A percentile compares a stretch with the other conserved stretches of the same genome.
These are phyloP conservation scores for Leishmania martiniquensis DNA, from an alignment of 208 protist species.

Conservation along the genomic window DNA sequence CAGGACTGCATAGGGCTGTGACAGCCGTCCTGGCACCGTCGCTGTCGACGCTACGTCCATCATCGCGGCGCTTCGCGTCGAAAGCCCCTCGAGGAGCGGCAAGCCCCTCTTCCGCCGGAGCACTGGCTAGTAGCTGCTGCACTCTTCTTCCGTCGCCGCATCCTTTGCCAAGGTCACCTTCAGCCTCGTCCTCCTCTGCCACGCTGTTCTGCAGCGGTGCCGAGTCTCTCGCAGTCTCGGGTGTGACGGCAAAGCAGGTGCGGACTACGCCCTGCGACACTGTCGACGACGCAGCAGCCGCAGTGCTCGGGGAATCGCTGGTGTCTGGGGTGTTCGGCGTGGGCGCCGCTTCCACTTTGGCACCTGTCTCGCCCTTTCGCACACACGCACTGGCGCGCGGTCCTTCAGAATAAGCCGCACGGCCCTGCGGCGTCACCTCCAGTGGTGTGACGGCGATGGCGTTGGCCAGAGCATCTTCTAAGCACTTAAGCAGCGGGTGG, in stretches of 20 bases:
- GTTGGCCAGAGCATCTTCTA: conserved; percentile 13
- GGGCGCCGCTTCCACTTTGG: not conserved
- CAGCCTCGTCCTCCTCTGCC: not conserved
- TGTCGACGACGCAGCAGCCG: not conserved
- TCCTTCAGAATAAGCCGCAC: not conserved
- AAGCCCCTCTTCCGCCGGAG: not conserved
- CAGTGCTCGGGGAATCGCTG: not conserved
- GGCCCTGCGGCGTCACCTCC: not conserved
- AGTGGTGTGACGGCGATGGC: not conserved
- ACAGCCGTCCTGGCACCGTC: not conserved
- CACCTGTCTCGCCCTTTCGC: not conserved
- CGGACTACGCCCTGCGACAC: too few species aligned
- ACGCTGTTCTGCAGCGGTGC: not conserved
- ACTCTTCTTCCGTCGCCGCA: not conserved
- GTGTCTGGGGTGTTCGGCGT: not conserved
- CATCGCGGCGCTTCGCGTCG: not conserved
- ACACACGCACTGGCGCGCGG: not conserved
- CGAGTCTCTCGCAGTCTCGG: not conserved
- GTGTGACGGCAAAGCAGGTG: too few species aligned
- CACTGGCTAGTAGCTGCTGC: not conserved
- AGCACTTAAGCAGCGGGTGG: conserved; percentile 10
- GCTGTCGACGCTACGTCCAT: not conserved
- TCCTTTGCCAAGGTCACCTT: not conserved
- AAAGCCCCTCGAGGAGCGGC: not conserved
- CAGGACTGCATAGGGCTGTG: not conserved